These are phyloP conservation scores for Rhizophagus prolifer DNA, from an alignment of 192 early-diverging fungal species.

Conservation along the genomic window DNA sequence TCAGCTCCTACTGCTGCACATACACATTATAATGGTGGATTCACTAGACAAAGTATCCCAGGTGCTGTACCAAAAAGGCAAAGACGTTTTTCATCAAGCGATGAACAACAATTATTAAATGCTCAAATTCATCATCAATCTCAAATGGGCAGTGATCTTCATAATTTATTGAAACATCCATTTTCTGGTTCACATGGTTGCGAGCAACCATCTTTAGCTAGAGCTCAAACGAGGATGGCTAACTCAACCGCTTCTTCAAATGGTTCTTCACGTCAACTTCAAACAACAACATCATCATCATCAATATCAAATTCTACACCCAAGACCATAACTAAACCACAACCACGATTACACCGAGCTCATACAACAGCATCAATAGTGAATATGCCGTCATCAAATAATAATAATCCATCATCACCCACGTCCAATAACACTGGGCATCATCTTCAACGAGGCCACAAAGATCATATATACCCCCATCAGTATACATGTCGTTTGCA, in stretches of 20 bases:
- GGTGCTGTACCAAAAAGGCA: conserved; percentile 37
- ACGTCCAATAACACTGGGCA: neutral
- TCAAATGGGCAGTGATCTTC: neutral
- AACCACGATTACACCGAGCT: neutral
- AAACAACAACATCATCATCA: neutral
- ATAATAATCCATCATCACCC: neutral
- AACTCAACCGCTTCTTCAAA: neutral
- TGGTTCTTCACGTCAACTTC: neutral
- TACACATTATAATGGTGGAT: neutral
- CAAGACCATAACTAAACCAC: neutral
- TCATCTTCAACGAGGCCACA: neutral
- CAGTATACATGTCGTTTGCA: neutral
- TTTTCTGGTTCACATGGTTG: neutral
- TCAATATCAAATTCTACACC: neutral
- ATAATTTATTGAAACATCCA: too few species aligned
- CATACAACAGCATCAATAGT: neutral
- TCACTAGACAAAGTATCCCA: neutral
- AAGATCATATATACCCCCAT: neutral
- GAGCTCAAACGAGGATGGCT: neutral
- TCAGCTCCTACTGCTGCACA: neutral
- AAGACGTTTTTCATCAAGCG: conserved; percentile 39
- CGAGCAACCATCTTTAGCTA: too few species aligned
- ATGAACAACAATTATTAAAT: conserved; percentile 30
- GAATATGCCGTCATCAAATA: neutral
- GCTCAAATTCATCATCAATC: neutral